Percentiles rank a stretch among this genome's conserved stretches.
Conservation (phyloP, 2,329 filamentous ascomycete genomes). For the Capronia coronata region DNA sequence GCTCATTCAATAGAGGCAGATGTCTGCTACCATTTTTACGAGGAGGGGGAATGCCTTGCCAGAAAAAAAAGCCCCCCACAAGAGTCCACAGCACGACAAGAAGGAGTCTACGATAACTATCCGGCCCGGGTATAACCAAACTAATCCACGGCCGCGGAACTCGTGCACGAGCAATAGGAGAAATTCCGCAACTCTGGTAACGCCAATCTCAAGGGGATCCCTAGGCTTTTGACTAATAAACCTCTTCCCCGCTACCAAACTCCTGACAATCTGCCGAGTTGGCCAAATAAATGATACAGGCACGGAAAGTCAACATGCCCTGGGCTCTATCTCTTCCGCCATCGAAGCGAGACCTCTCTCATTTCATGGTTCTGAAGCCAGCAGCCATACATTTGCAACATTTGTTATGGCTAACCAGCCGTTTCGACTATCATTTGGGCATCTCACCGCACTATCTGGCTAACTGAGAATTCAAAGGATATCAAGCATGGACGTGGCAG, state of each 20-base stretch:
- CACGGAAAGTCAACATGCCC: not conserved
- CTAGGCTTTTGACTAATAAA: slow-evolving; percentile 10
- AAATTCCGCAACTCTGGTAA: slow-evolving; percentile 9
- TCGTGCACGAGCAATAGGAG: slow-evolving; percentile 4
- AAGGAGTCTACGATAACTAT: not conserved
- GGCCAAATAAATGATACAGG: slow-evolving; percentile 3
- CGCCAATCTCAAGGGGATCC: slow-evolving; percentile 17
- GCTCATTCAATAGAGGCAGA: too few relatives aligned
- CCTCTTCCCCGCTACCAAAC: slow-evolving; percentile 11
- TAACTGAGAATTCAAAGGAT: too few relatives aligned
- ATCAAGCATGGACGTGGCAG: not conserved
- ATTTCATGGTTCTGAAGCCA: slow-evolving; percentile 13
- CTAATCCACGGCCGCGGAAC: too few relatives aligned
- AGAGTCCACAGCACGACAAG: not conserved
- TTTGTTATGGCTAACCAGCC: too few relatives aligned
- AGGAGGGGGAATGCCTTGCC: too few relatives aligned
- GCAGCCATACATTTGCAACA: not conserved
- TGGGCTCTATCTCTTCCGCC: not conserved
- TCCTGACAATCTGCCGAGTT: slow-evolving; percentile 10
- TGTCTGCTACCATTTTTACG: too few relatives aligned
- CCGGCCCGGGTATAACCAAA: not conserved
- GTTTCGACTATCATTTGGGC: too few relatives aligned
- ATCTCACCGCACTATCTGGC: too few relatives aligned
- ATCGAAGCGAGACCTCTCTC: slow-evolving; percentile 17
- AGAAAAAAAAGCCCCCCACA: too few relatives aligned